These are phyloP conservation scores for Colletotrichum chrysophilum DNA, from an alignment of 2,329 filamentous ascomycete species.

Conservation along the genomic window DNA sequence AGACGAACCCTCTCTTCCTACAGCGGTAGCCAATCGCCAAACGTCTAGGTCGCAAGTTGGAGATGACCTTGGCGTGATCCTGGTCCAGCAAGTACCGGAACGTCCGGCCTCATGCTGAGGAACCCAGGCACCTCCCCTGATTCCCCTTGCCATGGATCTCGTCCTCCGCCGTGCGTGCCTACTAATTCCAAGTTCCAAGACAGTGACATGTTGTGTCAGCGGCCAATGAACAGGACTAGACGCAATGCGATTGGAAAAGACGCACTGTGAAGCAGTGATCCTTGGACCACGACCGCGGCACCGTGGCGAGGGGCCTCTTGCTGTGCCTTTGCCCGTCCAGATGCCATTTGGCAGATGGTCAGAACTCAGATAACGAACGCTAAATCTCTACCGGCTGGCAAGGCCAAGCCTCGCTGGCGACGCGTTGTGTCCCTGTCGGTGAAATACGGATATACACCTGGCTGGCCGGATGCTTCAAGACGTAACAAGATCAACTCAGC, in stretches of 20 bases:
- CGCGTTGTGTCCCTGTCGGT: neutral
- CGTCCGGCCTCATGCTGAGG: neutral
- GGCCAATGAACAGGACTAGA: neutral
- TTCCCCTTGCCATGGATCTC: neutral
- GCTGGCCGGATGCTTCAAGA: neutral
- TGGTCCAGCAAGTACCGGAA: slow-evolving; percentile 1
- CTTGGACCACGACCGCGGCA: neutral
- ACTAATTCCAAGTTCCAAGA: neutral
- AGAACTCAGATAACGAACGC: neutral
- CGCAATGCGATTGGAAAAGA: neutral
- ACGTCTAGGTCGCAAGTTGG: neutral
- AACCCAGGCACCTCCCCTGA: neutral
- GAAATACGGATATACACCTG: neutral
- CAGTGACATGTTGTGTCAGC: neutral
- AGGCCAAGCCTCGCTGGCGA: neutral
- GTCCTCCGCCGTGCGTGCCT: neutral
- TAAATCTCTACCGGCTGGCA: neutral
- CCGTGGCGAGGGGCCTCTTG: neutral
- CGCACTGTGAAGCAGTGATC: neutral
- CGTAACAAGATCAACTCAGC: neutral
- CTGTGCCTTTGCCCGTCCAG: neutral
- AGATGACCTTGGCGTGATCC: neutral
- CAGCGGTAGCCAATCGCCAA: neutral
- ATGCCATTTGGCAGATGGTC: neutral
- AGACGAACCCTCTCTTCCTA: slow-evolving; percentile 4